Evolutionary conservation across 176 grass and related monocot species (phyloP).

Genomic region (Triticum turgidum): DNA sequence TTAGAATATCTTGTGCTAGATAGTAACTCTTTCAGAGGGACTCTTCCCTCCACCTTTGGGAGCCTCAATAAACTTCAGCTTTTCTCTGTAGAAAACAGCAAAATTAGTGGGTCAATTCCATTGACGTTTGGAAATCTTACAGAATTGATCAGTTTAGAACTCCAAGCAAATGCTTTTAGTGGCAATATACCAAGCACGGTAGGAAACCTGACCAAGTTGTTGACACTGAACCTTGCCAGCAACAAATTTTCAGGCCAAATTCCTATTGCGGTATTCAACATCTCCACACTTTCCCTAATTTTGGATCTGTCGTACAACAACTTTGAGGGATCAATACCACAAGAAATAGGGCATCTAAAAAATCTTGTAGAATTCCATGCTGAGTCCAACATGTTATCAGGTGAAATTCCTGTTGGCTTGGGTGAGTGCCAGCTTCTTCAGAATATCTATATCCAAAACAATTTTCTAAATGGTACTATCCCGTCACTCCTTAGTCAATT

Average conservation of each 20-base stretch:
- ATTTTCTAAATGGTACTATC: slow-evolving; percentile 27
- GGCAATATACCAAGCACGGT: neutral
- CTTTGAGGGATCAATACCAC: neutral
- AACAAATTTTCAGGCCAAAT: neutral
- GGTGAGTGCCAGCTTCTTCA: slow-evolving; percentile 44
- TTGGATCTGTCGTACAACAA: neutral
- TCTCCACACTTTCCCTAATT: neutral
- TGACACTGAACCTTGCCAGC: neutral
- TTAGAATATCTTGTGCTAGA: neutral
- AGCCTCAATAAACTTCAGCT: neutral
- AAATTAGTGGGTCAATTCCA: neutral
- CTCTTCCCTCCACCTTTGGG: neutral
- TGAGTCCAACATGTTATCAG: neutral
- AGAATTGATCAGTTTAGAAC: neutral
- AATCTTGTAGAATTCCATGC: neutral
- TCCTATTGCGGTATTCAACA: neutral
- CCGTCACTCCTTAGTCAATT: neutral
- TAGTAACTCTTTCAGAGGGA: neutral
- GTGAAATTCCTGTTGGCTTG: slow-evolving; percentile 35
- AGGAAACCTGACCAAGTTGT: neutral
- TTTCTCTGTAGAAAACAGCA: neutral
- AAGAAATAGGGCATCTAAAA: neutral
- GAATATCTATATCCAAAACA: slow-evolving; percentile 36
- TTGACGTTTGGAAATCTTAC: slow-evolving; percentile 32
- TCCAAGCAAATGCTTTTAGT: neutral